Evolutionary conservation across 257 asterid genomes (phyloP), one percentile per base, ranked within the genome.

Genomic region (Salvia hispanica): DNA sequence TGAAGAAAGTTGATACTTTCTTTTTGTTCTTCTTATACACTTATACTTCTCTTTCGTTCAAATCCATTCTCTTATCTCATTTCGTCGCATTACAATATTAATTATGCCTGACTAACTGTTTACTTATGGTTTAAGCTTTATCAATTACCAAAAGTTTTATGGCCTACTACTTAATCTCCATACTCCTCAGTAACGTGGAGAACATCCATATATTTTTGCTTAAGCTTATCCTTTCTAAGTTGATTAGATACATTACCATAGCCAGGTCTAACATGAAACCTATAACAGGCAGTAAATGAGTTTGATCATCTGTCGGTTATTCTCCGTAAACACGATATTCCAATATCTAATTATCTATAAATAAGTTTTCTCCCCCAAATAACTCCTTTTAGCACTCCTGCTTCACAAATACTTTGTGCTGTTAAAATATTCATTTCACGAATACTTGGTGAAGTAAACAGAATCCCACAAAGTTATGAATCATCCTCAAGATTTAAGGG

Each of bases 171-270:
- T 33, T 54, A 36, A 44, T 57, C 39, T 11, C 54, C 43, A 11
- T 9, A 45, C 71, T 45, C 55, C 7, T 54, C 37, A 15, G 13
- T 25, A 59, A 25, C 37, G 15, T 7, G 10, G 16, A 60, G 31
- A 40, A 25, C 64, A 36, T 31, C 65, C 34, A 72, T 16, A 65
- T 6, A 46, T 46, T 43, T 73, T 58, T 37, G 51, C 39, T 10
- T 51, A 55, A 44, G 14, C 50, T 45, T 31, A 34, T 44, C 65
- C 28, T 50, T 44, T 44, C 43, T 15, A 62, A 61, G 55, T 12
- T 50, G 43, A 50, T 50, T 51, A 69, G 42, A 59, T 47, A 0
- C 16, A 37, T 13, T 16, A 34, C 50, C 12, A 56, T 65, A 16
- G 18, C 12, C 42, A 40, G 54, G 54, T 61, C 56, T 61, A 42